Conservation (phyloP, 129 eudicot genomes). For the Smallanthus sonchifolius region DNA sequence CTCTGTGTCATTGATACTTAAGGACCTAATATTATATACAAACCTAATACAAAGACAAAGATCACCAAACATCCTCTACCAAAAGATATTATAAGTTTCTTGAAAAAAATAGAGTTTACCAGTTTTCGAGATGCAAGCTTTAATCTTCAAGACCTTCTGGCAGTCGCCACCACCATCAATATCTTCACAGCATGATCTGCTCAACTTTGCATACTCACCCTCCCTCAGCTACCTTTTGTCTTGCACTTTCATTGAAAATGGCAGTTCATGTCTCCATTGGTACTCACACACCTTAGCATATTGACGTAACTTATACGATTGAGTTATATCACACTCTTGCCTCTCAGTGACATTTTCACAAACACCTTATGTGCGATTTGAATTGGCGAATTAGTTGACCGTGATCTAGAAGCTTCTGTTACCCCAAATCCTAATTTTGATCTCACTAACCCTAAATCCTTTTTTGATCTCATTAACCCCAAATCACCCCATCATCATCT, state of each 20-base stretch:
- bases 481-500: conserved; percentile 9
- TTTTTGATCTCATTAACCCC: background rate
- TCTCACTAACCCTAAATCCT: background rate
- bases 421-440: background rate
- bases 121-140: background rate
- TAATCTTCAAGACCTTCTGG: background rate
- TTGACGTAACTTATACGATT: background rate
- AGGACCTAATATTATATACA: background rate
- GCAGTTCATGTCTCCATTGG: too few species aligned
- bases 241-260: too few species aligned
- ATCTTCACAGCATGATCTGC: conserved; percentile 17
- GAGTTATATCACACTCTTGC: background rate
- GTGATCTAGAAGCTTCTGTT: background rate
- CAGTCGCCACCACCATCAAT: background rate
- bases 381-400: background rate
- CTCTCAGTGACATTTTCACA: conserved; percentile 29
- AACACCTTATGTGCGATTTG: conserved; percentile 8
- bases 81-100: background rate
- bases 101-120: conserved; percentile 10
- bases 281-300: background rate
- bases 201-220: background rate
- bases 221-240: background rate
- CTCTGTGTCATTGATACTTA: background rate
- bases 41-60: conserved; percentile 2
- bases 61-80: background rate